Conservation (phyloP, 495 filamentous ascomycete species). For the Pseudomonodictys pantanalensis region DNA sequence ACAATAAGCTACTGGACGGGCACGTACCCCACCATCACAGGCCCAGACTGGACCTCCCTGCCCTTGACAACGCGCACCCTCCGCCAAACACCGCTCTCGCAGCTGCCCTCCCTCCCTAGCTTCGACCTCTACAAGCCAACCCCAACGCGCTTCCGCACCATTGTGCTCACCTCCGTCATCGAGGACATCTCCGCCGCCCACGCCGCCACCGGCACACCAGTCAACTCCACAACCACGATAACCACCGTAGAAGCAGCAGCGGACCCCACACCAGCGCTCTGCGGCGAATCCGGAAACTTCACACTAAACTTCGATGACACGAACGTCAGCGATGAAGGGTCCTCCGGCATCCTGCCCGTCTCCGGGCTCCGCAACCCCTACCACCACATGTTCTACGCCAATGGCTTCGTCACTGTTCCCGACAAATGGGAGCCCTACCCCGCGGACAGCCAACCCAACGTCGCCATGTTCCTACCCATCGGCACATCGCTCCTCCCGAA, state of each 20-base stretch:
- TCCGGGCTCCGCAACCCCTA: conserved; percentile 49
- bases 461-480: conserved; percentile 44
- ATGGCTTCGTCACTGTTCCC: conserved; percentile 46
- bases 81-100: conserved; percentile 4
- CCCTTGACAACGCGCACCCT: conserved; percentile 1
- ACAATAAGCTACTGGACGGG: conserved; percentile 28
- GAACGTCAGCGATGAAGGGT: conserved; percentile 27
- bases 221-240: no score
- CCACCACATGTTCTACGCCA: conserved; percentile 45
- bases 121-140: neutral
- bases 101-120: conserved; percentile 4
- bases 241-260: neutral
- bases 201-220: no score
- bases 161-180: neutral
- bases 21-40: conserved; percentile 13
- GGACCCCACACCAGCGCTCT: conserved; percentile 20
- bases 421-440: conserved; percentile 43
- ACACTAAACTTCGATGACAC: conserved; percentile 40
- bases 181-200: no score
- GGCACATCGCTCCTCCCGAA: conserved; percentile 31
- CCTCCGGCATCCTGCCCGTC: conserved; percentile 33
- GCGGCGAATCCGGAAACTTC: conserved; percentile 40
- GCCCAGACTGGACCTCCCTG: neutral
- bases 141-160: neutral
- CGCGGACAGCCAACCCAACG: conserved; percentile 43